Conservation (phyloP, 2,329 filamentous ascomycete species). For the Sphaerulina vaccinii region DNA sequence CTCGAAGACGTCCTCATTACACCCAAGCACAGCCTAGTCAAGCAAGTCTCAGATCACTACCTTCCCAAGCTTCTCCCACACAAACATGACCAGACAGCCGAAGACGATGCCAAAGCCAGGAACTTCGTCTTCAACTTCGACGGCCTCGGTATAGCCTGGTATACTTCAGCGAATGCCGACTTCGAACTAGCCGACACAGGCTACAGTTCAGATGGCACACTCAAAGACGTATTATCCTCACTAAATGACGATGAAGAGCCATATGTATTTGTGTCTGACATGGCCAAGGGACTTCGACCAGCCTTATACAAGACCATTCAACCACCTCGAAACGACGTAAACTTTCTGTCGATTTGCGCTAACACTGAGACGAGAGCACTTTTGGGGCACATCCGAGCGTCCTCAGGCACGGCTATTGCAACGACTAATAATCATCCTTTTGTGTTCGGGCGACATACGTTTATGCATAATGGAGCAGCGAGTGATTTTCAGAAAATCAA, state of each 20-base stretch:
- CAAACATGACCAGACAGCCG: slow-evolving; percentile 43
- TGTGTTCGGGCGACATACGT: slow-evolving; percentile 53
- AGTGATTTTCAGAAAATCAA: slow-evolving; percentile 49
- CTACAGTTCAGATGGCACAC: slow-evolving; percentile 31
- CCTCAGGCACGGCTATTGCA: slow-evolving; percentile 49
- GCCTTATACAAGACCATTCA: slow-evolving; percentile 54
- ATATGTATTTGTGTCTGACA: slow-evolving; percentile 11
- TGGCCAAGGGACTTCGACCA: slow-evolving; percentile 41
- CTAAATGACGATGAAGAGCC: background rate
- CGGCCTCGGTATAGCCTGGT: slow-evolving; percentile 57
- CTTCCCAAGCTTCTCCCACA: slow-evolving; percentile 54
- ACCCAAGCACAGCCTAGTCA: slow-evolving; percentile 44
- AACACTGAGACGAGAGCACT: slow-evolving; percentile 53
- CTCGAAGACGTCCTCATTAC: slow-evolving; percentile 56
- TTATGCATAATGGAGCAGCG: slow-evolving; percentile 58
- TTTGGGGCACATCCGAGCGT: slow-evolving; percentile 56
- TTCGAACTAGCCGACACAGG: slow-evolving; percentile 38
- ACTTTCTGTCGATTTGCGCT: slow-evolving; percentile 53
- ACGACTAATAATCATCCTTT: slow-evolving; percentile 57
- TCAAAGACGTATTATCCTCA: slow-evolving; percentile 29
- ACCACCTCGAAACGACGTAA: slow-evolving; percentile 54
- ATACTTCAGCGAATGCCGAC: slow-evolving; percentile 47
- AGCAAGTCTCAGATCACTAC: slow-evolving; percentile 54
- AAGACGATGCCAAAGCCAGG: slow-evolving; percentile 48
- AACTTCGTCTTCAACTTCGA: slow-evolving; percentile 57